Conservation (phyloP, 129 eudicot species). For the Lactuca sativa region DNA sequence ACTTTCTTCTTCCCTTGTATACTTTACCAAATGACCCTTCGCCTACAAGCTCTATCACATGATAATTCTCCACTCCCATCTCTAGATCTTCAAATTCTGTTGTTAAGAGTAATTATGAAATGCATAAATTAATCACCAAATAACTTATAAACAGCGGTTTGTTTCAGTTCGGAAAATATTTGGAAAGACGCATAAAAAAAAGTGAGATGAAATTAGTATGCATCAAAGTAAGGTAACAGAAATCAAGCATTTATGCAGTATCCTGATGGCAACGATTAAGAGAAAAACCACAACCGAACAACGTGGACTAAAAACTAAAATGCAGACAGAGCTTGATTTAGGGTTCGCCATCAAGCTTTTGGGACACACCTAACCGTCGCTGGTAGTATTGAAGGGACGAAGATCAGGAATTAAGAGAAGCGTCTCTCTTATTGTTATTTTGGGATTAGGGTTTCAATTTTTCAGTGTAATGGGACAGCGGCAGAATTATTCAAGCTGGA, state of each 20-base stretch:
- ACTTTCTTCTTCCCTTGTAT: conserved; percentile 90
- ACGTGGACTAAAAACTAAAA: neutral
- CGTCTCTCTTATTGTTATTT: neutral
- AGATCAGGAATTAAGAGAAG: neutral
- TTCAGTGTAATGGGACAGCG: neutral
- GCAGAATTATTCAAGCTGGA: neutral
- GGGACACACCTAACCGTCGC: neutral
- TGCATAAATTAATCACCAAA: neutral
- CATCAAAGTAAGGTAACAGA: neutral
- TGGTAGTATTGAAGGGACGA: neutral
- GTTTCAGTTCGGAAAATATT: neutral
- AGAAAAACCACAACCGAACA: neutral
- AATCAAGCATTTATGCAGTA: neutral
- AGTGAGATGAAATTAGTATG: neutral
- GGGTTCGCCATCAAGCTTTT: neutral
- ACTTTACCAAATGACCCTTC: conserved; percentile 98
- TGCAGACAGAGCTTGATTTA: neutral
- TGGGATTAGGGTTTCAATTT: neutral
- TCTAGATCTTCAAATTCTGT: conserved; percentile 8
- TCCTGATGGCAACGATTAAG: neutral
- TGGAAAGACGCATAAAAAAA: conserved; percentile 11
- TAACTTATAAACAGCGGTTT: neutral
- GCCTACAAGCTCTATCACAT: conserved; percentile 92
- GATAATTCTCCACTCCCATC: conserved; percentile 92
- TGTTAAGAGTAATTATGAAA: neutral